phyloP scores from a whole-genome alignment of 768 basidiomycete genomes.

The Naganishia onofrii region DNA sequence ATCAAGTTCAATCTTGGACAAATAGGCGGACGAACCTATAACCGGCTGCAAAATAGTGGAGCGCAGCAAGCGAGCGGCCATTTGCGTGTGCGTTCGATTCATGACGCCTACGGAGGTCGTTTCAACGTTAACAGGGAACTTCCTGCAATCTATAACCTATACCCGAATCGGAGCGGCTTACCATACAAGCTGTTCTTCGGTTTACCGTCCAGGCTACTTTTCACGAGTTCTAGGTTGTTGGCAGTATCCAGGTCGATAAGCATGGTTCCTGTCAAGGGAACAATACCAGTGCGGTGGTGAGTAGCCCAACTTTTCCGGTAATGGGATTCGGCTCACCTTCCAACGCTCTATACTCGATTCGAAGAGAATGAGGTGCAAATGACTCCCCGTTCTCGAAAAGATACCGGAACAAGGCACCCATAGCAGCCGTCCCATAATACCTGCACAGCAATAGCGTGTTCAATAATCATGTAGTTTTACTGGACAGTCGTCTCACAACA shows the following conservation, averaged over 20 bases:
- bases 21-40: conserved; percentile 57
- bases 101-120: conserved; percentile 44
- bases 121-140: conserved; percentile 52
- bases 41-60: conserved; percentile 78
- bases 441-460: background rate
- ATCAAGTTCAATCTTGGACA: too few relatives aligned
- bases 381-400: background rate
- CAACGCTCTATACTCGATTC: conserved; percentile 62
- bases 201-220: conserved; percentile 63
- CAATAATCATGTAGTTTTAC: too few relatives aligned
- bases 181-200: conserved; percentile 75
- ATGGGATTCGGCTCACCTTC: conserved; percentile 55
- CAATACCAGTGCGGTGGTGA: too few relatives aligned
- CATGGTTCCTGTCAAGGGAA: conserved; percentile 66
- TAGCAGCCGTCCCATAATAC: conserved; percentile 17
- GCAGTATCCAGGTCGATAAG: conserved; percentile 88
- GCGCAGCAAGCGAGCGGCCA: conserved; percentile 78
- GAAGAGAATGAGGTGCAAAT: conserved; percentile 57
- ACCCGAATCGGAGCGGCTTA: conserved; percentile 44
- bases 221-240: conserved; percentile 82
- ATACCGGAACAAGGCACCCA: conserved; percentile 9
- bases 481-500: too few relatives aligned
- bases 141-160: conserved; percentile 52
- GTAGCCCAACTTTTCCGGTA: background rate
- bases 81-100: conserved; percentile 82